Evolutionary conservation across 306 rosid genomes (phyloP).

Genomic region (Malus sieversii): DNA sequence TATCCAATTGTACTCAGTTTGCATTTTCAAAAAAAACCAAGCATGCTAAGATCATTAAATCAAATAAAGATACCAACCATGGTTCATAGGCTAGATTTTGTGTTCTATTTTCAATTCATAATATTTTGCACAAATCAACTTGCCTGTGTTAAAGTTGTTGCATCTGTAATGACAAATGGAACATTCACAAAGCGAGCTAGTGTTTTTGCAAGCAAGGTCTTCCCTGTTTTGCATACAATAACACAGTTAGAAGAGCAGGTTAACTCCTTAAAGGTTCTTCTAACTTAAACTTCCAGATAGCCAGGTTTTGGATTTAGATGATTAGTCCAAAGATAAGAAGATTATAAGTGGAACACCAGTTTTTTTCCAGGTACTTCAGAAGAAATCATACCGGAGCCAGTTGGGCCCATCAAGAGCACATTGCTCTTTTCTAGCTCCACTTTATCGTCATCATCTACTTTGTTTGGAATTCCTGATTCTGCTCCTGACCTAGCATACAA

Average conservation of each 20-base stretch:
- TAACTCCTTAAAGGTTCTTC: not conserved
- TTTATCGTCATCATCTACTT: slow-evolving; percentile 53
- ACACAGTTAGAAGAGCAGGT: slow-evolving; percentile 25
- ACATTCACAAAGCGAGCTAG: slow-evolving; percentile 96
- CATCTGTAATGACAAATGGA: slow-evolving; percentile 94
- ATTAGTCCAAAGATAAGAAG: not conserved
- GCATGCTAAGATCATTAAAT: not conserved
- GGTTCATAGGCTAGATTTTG: not conserved
- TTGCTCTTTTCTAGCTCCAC: slow-evolving; percentile 98
- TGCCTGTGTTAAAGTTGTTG: slow-evolving; percentile 95
- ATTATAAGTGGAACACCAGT: slow-evolving; percentile 1
- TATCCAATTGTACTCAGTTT: not conserved
- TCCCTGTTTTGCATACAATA: slow-evolving; percentile 55
- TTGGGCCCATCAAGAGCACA: slow-evolving; percentile 96
- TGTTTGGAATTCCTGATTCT: slow-evolving; percentile 43
- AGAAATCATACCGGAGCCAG: slow-evolving; percentile 76
- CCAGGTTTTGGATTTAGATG: not conserved
- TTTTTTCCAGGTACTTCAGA: slow-evolving; percentile 12
- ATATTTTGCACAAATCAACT: slow-evolving; percentile 22
- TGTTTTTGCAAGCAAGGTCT: slow-evolving; percentile 91
- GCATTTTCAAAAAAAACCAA: not conserved
- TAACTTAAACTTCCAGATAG: not conserved
- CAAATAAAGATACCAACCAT: slow-evolving; percentile 7
- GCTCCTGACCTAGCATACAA: slow-evolving; percentile 45
- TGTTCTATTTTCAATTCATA: not conserved